A percentile compares a stretch with the other conserved stretches of the same genome.
Conservation (phyloP, 768 basidiomycete genomes). For the Leucogyrophana mollusca region DNA sequence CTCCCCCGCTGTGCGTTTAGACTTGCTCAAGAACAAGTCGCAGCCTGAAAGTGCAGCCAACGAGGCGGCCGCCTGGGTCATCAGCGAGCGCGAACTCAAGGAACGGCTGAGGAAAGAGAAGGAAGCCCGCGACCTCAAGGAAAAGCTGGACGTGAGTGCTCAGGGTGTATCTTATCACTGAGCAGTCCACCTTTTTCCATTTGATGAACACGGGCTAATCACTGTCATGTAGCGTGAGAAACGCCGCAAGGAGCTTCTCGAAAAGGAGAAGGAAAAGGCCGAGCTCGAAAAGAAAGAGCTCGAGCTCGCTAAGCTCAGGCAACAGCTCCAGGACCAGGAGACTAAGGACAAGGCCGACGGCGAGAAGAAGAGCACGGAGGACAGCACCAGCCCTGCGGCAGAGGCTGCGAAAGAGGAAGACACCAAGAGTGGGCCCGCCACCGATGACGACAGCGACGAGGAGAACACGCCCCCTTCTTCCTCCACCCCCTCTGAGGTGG, state of each 20-base stretch:
- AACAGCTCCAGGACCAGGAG: conserved; percentile 53
- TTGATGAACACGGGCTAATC: conserved; percentile 7
- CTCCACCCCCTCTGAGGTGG: conserved; percentile 22
- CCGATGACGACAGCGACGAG: conserved; percentile 41
- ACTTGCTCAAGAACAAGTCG: conserved; percentile 82
- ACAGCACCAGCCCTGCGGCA: conserved; percentile 9
- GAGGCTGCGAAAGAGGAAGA: conserved; percentile 24
- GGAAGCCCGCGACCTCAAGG: conserved; percentile 66
- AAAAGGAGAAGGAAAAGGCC: conserved; percentile 58
- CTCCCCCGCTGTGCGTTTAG: conserved; percentile 34
- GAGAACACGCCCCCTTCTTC: conserved; percentile 37
- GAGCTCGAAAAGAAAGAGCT: conserved; percentile 66
- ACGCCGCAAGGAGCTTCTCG: conserved; percentile 39
- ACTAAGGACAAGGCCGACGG: conserved; percentile 44
- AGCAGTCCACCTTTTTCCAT: conserved; percentile 14
- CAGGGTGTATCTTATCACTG: conserved; percentile 14
- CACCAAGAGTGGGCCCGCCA: conserved; percentile 28
- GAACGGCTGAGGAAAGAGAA: conserved; percentile 74
- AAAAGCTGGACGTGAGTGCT: conserved; percentile 61
- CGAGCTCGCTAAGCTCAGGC: conserved; percentile 52
- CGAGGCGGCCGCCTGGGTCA: conserved; percentile 70
- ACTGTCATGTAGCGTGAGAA: conserved; percentile 36
- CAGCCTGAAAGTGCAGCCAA: conserved; percentile 74
- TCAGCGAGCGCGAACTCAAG: conserved; percentile 69
- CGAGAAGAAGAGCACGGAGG: conserved; percentile 44